Percentiles rank a stretch among this genome's conserved stretches.
These are phyloP conservation scores for Cylindrotheca closterium DNA, from an alignment of 108 stramenopile genomes.

Conservation along the genomic window DNA sequence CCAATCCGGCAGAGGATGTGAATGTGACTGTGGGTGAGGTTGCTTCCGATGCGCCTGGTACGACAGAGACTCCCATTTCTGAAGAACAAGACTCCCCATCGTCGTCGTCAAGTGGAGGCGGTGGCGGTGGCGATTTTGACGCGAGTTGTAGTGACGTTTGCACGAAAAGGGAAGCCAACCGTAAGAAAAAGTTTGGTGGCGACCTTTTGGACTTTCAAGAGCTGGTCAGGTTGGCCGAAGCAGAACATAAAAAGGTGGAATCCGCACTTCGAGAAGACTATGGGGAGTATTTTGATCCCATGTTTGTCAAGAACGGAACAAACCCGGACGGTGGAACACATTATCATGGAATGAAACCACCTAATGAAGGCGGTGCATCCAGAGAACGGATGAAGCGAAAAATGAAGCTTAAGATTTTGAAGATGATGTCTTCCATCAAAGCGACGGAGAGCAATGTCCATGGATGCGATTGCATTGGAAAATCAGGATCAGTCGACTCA, in stretches of 20 bases:
- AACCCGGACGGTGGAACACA: neutral
- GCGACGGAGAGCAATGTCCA: slow-evolving; percentile 1
- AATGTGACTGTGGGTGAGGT: no score
- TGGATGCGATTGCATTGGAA: slow-evolving; percentile 1
- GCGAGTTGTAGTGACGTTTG: neutral
- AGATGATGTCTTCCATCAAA: neutral
- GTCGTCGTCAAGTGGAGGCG: no score
- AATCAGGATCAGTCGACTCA: neutral
- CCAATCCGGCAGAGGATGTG: no score
- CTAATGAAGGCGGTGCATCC: slow-evolving; percentile 14
- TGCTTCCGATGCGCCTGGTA: no score
- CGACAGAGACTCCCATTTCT: no score
- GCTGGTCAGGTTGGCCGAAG: slow-evolving; percentile 6
- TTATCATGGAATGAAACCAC: neutral
- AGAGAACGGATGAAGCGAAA: slow-evolving; percentile 32
- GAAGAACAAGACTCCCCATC: no score
- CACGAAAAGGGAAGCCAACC: neutral
- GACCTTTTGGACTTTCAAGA: slow-evolving; percentile 18
- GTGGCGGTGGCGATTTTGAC: no score
- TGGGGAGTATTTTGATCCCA: slow-evolving; percentile 38
- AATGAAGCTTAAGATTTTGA: slow-evolving; percentile 41
- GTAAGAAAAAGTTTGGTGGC: slow-evolving; percentile 12
- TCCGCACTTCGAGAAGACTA: slow-evolving; percentile 26
- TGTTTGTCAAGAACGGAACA: slow-evolving; percentile 15
- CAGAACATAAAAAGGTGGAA: slow-evolving; percentile 13